A percentile compares a stretch with the other conserved stretches of the same genome.
Evolutionary conservation across 331 rosid species (phyloP).

Genomic region (Ulmus americana): DNA sequence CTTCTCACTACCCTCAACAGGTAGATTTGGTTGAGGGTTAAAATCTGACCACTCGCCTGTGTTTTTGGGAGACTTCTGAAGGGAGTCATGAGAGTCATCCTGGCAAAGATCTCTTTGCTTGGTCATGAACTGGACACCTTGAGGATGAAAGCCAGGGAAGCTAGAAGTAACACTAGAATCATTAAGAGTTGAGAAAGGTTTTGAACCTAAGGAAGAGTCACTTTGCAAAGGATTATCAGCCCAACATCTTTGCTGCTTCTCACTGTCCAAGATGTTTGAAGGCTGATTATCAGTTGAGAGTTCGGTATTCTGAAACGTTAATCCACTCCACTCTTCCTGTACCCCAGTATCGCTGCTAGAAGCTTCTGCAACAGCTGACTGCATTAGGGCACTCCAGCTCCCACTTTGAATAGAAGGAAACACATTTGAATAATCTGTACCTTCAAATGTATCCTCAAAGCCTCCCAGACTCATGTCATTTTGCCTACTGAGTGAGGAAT

Average conservation of each 20-base stretch:
- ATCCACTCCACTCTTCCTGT: constrained; percentile 63
- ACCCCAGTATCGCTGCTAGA: constrained; percentile 54
- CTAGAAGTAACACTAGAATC: constrained; percentile 38
- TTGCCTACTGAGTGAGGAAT: constrained; percentile 27
- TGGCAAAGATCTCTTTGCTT: constrained; percentile 29
- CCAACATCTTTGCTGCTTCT: constrained; percentile 47
- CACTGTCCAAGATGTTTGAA: constrained; percentile 40
- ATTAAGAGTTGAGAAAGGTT: constrained; percentile 30
- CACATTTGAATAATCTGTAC: constrained; percentile 24
- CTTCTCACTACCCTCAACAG: constrained; percentile 21
- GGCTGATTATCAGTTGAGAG: constrained; percentile 46
- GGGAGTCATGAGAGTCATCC: constrained; percentile 36
- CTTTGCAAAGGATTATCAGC: constrained; percentile 41
- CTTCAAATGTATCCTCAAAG: constrained; percentile 26
- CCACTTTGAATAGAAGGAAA: constrained; percentile 46
- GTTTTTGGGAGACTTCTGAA: constrained; percentile 30
- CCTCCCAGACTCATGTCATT: constrained; percentile 35
- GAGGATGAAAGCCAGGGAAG: constrained; percentile 48
- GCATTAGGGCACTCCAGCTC: constrained; percentile 67
- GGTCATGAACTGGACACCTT: constrained; percentile 28
- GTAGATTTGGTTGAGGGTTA: constrained; percentile 26
- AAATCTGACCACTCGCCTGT: constrained; percentile 31
- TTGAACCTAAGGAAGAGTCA: constrained; percentile 42
- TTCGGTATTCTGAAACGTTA: constrained; percentile 50
- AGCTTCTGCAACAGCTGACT: constrained; percentile 63